Evolutionary conservation across 1,284 basidiomycete genomes (phyloP).

Genomic region (Cutaneotrichosporon sp.): DNA sequence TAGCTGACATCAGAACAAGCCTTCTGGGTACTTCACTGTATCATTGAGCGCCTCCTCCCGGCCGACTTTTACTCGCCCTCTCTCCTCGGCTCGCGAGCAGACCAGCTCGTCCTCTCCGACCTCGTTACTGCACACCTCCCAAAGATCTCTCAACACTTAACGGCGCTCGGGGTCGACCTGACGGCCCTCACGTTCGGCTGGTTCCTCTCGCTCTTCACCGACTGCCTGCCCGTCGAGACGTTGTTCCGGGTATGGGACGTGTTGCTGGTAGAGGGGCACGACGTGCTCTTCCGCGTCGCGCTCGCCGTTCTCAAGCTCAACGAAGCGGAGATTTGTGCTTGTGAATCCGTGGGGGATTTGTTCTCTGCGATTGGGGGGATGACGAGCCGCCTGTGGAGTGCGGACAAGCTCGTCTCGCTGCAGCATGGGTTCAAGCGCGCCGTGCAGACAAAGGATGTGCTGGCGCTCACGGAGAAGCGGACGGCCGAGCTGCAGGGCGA

Average conservation of each 20-base stretch:
- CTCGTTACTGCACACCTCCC: constrained; percentile 78
- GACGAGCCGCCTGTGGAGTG: constrained; percentile 87
- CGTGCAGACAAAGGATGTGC: constrained; percentile 63
- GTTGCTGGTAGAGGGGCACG: constrained; percentile 90
- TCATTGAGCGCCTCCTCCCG: constrained; percentile 81
- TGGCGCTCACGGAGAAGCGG: constrained; percentile 63
- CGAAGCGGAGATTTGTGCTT: constrained; percentile 75
- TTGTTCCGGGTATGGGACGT: constrained; percentile 91
- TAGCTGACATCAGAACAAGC: constrained; percentile 71
- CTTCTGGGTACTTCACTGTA: constrained; percentile 89
- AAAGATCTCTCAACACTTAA: constrained; percentile 71
- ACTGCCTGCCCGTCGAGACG: constrained; percentile 92
- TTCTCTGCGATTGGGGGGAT: constrained; percentile 82
- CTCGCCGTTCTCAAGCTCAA: constrained; percentile 80
- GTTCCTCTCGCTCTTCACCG: constrained; percentile 95
- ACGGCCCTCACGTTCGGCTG: constrained; percentile 96
- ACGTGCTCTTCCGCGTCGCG: constrained; percentile 87
- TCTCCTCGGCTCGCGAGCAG: constrained; percentile 83
- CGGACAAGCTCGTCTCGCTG: constrained; percentile 76
- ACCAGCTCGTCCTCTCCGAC: constrained; percentile 85
- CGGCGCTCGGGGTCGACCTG: constrained; percentile 79
- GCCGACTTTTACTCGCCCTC: constrained; percentile 80
- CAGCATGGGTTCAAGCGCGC: constrained; percentile 45
- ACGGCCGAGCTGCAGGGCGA: constrained; percentile 41
- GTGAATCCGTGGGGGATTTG: constrained; percentile 77